These are phyloP conservation scores for Colletotrichum sp. DNA, from an alignment of 2,329 filamentous ascomycete species.

Conservation along the genomic window DNA sequence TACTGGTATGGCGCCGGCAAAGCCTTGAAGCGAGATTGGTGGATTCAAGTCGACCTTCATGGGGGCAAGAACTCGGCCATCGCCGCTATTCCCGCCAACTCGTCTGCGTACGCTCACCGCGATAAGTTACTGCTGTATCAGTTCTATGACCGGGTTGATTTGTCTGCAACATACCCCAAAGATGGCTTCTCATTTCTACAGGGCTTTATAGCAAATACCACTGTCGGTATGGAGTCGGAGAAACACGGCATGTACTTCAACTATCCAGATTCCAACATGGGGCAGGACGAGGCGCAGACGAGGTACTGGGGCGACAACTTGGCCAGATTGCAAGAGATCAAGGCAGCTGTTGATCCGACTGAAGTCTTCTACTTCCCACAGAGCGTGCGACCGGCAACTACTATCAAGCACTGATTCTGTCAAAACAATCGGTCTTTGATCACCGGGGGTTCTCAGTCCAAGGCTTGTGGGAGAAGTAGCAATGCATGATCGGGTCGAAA, in stretches of 20 bases:
- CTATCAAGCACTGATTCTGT: not conserved
- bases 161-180: constrained; percentile 32
- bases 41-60: constrained; percentile 35
- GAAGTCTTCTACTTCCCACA: constrained; percentile 47
- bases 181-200: constrained; percentile 37
- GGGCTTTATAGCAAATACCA: constrained; percentile 37
- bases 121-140: constrained; percentile 55
- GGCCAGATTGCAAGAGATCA: constrained; percentile 34
- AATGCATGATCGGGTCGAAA: not conserved
- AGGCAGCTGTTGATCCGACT: constrained; percentile 37
- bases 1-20: constrained; percentile 30
- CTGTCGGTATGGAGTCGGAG: constrained; percentile 25
- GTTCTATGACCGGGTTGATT: constrained; percentile 40
- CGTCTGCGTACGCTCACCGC: constrained; percentile 42
- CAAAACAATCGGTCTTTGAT: not conserved
- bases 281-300: constrained; percentile 32
- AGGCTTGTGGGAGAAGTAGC: not conserved
- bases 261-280: constrained; percentile 41
- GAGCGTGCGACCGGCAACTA: constrained; percentile 24
- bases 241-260: constrained; percentile 46
- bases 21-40: constrained; percentile 32
- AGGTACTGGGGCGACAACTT: constrained; percentile 42
- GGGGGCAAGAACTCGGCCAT: constrained; percentile 41
- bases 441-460: not conserved
- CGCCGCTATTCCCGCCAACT: constrained; percentile 22